Evolutionary conservation across 2,329 filamentous ascomycete species (phyloP).

Genomic region (Stachybotrys chlorohalonatus): DNA sequence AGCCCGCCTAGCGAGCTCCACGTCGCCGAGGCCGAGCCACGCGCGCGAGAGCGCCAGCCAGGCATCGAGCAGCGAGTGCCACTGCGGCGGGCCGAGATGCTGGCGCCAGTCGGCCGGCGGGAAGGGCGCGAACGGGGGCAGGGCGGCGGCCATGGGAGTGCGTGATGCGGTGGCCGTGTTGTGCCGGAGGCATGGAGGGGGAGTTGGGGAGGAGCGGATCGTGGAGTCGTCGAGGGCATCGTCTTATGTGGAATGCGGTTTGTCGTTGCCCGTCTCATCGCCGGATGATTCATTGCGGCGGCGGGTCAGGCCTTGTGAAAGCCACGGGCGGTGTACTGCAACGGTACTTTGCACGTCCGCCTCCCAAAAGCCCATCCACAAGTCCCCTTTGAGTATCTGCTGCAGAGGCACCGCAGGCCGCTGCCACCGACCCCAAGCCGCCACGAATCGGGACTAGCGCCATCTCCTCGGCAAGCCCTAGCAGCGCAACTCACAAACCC

Average conservation of each 20-base stretch:
- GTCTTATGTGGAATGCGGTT: constrained; percentile 2
- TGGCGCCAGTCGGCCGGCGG: constrained; percentile 60
- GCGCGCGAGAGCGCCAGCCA: constrained; percentile 63
- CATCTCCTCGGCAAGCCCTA: constrained; percentile 7
- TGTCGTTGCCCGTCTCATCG: constrained; percentile 11
- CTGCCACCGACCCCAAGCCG: too few species aligned
- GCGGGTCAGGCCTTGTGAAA: constrained; percentile 9
- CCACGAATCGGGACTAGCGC: constrained; percentile 3
- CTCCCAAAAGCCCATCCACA: too few species aligned
- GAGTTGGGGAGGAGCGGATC: background rate
- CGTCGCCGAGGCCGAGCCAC: constrained; percentile 50
- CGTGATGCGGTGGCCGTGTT: background rate
- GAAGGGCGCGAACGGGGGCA: constrained; percentile 71
- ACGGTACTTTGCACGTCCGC: background rate
- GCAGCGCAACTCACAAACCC: constrained; percentile 1
- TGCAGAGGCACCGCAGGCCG: too few species aligned
- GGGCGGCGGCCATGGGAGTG: constrained; percentile 27
- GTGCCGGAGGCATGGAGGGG: background rate
- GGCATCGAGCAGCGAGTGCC: constrained; percentile 66
- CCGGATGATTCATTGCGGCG: constrained; percentile 29
- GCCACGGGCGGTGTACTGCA: background rate
- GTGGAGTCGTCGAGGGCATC: constrained; percentile 4
- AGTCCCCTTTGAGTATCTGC: too few species aligned
- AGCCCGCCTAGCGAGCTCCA: constrained; percentile 40
- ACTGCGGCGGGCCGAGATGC: constrained; percentile 60